Evolutionary conservation across 192 early-diverging fungal species (phyloP), one percentile per base, ranked within the genome.

Genomic region (Backusella luteola): DNA sequence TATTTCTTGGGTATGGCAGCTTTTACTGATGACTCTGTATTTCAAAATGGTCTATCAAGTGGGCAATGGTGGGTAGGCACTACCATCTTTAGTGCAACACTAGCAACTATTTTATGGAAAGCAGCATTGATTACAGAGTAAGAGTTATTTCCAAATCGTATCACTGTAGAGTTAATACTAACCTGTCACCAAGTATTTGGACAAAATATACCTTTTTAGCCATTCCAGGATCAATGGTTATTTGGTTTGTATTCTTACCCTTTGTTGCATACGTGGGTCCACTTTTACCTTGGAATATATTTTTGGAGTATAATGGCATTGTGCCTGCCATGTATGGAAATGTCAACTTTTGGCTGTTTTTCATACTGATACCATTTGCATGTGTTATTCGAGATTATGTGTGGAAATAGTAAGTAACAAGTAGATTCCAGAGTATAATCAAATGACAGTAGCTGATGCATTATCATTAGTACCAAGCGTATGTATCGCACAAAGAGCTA

Each of bases 11-110:
- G 92, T 78, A 84, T 87, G 39, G 77, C 76, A 26, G 87, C 95
- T 32, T 94, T 95, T 79, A 78, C 77, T 59, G 85, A 92, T 74
- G 93, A 91, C 66, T 77, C 86, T 29, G 87, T 94, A 42, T 87
- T 94, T 66, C 59, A 74, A 66, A 86, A 90, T 66, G 97, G 97
- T 12, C 80, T 81, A 29, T 77, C 89, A 17, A 91, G 92, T 49
- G 95, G 95, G 56, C 93, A 93, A 36, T 99, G 97, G 97, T 85
- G 94, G 38, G 90, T 96, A 79, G 96, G 97, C 71, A 90, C 93
- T 53, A 95, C 93, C 76, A 84, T 97, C 23, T 99, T 95, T 85
- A 97, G 95, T 6, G 85, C 90, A 0, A 95, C 96, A 67, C 84
- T 99, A 49, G 89, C 92, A 19, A 95, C 96, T 0, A 95, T 99